Evolutionary conservation across 768 basidiomycete genomes (phyloP), one percentile per base, ranked within the genome.

Genomic region (Termitomyces sp.): DNA sequence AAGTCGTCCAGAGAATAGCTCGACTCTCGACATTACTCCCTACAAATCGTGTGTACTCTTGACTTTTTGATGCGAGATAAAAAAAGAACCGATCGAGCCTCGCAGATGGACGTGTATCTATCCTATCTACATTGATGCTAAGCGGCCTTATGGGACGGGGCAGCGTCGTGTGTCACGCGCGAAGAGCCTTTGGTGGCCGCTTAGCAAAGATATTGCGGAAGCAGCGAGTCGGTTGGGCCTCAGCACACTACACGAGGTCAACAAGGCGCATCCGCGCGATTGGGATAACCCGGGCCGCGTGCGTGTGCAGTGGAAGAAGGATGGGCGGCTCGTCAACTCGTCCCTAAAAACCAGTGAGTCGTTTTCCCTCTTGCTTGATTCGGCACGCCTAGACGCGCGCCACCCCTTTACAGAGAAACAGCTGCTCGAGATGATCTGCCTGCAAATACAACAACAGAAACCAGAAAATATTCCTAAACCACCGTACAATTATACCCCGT

Each of bases 271-370:
- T 67, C 96, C 96, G 12, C 83, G 92, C 52, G 96, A 99, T 71
- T 99, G 96, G 96, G 95, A 91, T 68, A 99, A 99, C 70, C 96
- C 96, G 0, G 96, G 96, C 9, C 83, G 96, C 26, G 93, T 99
- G 58, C 85, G 93, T 62, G 91, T 98, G 24, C 91, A 91, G 67
- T 93, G 89, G 89, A 93, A 91, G 81, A 88, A 88, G 70, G 88
- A 92, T 58, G 91, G 81, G 2, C 70, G 72, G 50, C 77, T 88
- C 9, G 72, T 89, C 58, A 88, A 92, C 65, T 76, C 81, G 3
- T 67, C 70, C n/a, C 86, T 93, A 67, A 86, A 82, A 74, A 88
- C 86, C 33, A 93, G 91, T 93, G 68, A 64, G 87, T 80, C 27
- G 10, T 32, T n/a, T 20, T 53, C 27, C 14, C 30, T 39, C 16